A percentile compares a stretch with the other conserved stretches of the same genome.
These are phyloP conservation scores for Eimeria necatrix DNA, from an alignment of 169 alveolate species.

Conservation along the genomic window DNA sequence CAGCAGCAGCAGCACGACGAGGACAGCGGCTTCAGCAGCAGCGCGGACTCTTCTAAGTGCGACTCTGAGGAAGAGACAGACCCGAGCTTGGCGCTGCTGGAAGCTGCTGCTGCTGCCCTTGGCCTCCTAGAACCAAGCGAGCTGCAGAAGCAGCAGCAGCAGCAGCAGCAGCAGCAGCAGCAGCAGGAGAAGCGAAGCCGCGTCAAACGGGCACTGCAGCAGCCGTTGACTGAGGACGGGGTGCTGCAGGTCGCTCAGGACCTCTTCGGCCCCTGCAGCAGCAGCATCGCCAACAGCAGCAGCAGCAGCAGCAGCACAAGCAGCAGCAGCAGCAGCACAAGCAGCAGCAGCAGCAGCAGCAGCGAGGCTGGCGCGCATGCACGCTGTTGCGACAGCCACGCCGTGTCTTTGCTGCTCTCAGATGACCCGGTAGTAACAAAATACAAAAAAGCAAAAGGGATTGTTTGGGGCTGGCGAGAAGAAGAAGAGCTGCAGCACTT, in stretches of 20 bases:
- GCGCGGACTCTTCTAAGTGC: not conserved
- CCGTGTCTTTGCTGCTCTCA: not conserved
- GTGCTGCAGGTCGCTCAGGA: not conserved
- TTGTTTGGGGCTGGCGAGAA: slow-evolving; percentile 6
- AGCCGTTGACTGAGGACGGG: not conserved
- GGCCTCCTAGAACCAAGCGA: not conserved
- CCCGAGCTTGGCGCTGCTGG: not conserved
- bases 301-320: too few relatives aligned
- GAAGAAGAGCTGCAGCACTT: slow-evolving; percentile 33
- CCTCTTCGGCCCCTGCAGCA: not conserved
- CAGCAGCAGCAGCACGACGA: not conserved
- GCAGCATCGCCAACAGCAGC: too few relatives aligned
- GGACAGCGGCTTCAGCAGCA: not conserved
- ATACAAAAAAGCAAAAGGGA: not conserved
- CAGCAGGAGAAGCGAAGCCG: not conserved
- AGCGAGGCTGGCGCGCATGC: not conserved
- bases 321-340: too few relatives aligned
- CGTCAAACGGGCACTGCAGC: not conserved
- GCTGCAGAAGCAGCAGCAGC: not conserved
- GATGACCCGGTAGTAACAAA: not conserved
- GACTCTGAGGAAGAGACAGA: not conserved
- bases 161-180: not conserved
- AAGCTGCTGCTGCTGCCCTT: not conserved
- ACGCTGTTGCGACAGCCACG: not conserved
- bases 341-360: too few relatives aligned